These are phyloP conservation scores for Calonectria multiphialidica DNA, from an alignment of 2,329 filamentous ascomycete genomes.

Conservation along the genomic window DNA sequence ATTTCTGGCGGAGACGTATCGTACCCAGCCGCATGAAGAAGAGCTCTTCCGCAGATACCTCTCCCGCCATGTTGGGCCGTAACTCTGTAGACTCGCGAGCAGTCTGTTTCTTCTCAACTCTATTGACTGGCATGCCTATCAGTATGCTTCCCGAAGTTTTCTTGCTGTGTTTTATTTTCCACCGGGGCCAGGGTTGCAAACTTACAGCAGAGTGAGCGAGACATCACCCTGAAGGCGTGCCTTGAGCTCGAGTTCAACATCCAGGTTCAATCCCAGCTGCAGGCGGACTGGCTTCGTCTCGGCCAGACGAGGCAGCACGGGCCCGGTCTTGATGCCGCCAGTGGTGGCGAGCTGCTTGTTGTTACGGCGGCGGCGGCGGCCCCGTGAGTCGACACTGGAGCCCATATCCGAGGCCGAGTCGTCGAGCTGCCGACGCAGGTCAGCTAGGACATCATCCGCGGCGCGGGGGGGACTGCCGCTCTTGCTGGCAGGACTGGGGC, in stretches of 20 bases:
- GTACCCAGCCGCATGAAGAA: slow-evolving; percentile 35
- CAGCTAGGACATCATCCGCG: slow-evolving; percentile 32
- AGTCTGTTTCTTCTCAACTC: slow-evolving; percentile 33
- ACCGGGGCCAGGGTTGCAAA: neutral
- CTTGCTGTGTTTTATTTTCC: neutral
- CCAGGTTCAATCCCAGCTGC: slow-evolving; percentile 34
- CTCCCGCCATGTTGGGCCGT: slow-evolving; percentile 26
- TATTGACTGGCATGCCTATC: slow-evolving; percentile 28
- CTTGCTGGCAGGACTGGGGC: slow-evolving; percentile 13
- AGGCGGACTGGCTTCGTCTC: slow-evolving; percentile 36
- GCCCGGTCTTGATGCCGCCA: slow-evolving; percentile 33
- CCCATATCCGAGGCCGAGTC: slow-evolving; percentile 34
- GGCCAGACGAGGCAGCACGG: slow-evolving; percentile 31
- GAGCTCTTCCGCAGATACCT: slow-evolving; percentile 32
- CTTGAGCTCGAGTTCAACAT: slow-evolving; percentile 35
- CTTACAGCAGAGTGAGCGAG: slow-evolving; percentile 36
- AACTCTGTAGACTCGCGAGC: slow-evolving; percentile 30
- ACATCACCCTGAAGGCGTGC: slow-evolving; percentile 34
- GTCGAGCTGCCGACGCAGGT: slow-evolving; percentile 35
- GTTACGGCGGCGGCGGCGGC: slow-evolving; percentile 35
- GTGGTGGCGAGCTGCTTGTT: slow-evolving; percentile 34
- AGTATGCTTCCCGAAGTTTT: neutral
- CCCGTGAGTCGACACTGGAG: slow-evolving; percentile 35
- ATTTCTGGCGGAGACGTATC: slow-evolving; percentile 29
- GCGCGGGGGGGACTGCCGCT: slow-evolving; percentile 27